These are phyloP conservation scores for Phragmites australis DNA, from an alignment of 176 grass and related monocot genomes.

Conservation along the genomic window DNA sequence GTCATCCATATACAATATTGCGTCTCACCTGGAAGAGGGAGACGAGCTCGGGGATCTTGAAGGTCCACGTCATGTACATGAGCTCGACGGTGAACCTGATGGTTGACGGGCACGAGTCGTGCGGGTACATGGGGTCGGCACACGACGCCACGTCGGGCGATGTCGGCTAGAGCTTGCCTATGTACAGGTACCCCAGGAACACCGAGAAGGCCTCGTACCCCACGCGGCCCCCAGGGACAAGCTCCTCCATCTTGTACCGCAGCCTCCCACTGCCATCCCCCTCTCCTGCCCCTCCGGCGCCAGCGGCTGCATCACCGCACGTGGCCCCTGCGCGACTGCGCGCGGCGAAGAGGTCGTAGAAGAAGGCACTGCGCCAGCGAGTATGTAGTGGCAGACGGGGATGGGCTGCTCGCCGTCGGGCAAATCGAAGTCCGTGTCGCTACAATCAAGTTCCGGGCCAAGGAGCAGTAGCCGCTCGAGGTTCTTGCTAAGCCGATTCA, in stretches of 20 bases:
- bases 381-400: slow-evolving; percentile 84
- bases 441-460: slow-evolving; percentile 68
- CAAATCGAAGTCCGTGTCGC: slow-evolving; percentile 80
- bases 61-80: slow-evolving; percentile 71
- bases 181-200: slow-evolving; percentile 78
- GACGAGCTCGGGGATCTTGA: slow-evolving; percentile 79
- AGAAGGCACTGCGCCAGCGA: slow-evolving; percentile 78
- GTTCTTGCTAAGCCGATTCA: slow-evolving; percentile 73
- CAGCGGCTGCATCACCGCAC: slow-evolving; percentile 15
- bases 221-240: slow-evolving; percentile 58
- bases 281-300: neutral
- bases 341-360: slow-evolving; percentile 67
- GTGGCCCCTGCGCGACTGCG: slow-evolving; percentile 10
- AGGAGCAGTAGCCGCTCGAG: slow-evolving; percentile 78
- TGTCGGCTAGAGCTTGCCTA: slow-evolving; percentile 55
- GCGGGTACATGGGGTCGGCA: slow-evolving; percentile 62
- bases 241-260: slow-evolving; percentile 71
- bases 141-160: slow-evolving; percentile 65
- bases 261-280: slow-evolving; percentile 45
- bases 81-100: slow-evolving; percentile 74
- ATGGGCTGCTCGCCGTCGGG: slow-evolving; percentile 56
- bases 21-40: slow-evolving; percentile 80
- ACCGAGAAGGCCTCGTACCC: slow-evolving; percentile 74
- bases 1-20: no score
- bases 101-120: slow-evolving; percentile 83